Conservation (phyloP, 495 filamentous ascomycete genomes). For the Penicillium silybi region DNA sequence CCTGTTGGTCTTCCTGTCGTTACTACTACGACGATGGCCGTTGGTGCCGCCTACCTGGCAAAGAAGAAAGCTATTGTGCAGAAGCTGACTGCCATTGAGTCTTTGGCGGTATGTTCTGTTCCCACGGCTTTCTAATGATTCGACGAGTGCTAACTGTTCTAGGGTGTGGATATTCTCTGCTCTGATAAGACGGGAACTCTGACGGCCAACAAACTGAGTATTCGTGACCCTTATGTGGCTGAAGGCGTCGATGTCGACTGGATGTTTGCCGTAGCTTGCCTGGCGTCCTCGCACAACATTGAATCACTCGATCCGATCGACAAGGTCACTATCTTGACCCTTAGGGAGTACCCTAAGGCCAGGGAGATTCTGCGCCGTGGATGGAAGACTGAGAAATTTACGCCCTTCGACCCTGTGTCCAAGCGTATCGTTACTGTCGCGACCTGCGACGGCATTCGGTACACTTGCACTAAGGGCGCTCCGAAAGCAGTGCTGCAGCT, state of each 20-base stretch:
- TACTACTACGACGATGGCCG: conserved; percentile 94
- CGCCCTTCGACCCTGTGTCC: conserved; percentile 70
- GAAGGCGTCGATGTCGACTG: conserved; percentile 70
- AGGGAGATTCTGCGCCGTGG: conserved; percentile 59
- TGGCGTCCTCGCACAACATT: conserved; percentile 70
- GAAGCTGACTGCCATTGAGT: conserved; percentile 93
- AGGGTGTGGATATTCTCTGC: conserved; percentile 93
- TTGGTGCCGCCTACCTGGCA: conserved; percentile 89
- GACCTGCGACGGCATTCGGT: conserved; percentile 56
- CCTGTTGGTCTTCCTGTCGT: conserved; percentile 95
- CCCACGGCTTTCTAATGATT: neutral
- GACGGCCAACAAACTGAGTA: conserved; percentile 68
- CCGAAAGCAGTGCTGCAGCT: conserved; percentile 68
- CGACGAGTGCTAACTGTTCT: conserved; percentile 4
- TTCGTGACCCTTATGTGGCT: conserved; percentile 66
- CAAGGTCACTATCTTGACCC: conserved; percentile 65
- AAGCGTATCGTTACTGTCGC: conserved; percentile 67
- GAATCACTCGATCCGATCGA: conserved; percentile 71
- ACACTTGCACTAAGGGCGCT: conserved; percentile 67
- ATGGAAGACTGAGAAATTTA: conserved; percentile 68
- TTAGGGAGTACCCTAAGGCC: conserved; percentile 63
- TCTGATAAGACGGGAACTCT: conserved; percentile 85
- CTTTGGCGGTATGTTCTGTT: conserved; percentile 58
- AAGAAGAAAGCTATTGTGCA: conserved; percentile 96
- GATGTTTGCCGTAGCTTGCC: conserved; percentile 70